Evolutionary conservation across 768 basidiomycete genomes (phyloP), one percentile per base, ranked within the genome.

Genomic region (Xerocomus potaroensis): DNA sequence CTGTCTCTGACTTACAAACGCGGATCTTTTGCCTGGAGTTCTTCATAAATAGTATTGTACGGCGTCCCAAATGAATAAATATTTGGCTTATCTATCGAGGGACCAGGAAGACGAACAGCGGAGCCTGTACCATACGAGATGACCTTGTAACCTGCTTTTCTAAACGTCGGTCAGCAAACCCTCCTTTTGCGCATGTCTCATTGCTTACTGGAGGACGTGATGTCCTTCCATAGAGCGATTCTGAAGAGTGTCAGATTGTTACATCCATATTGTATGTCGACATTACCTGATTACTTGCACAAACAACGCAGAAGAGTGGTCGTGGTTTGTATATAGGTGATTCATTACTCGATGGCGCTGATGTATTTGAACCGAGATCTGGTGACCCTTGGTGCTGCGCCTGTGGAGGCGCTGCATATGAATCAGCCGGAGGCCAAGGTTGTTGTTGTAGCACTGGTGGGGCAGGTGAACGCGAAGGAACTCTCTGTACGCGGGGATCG

Each of bases 181-280:
- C 5, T 1, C 8, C 35, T 18, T 30, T 12, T n/a, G 31, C 4
- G 12, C 32, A 38, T 24, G 15, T 18, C 26, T 1, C 7, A 48
- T 8, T 38, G 78, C 91, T 71, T 55, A 96, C 92, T 84, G 71
- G 43, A 98, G 68, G 12, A 94, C 91, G 60, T 81, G 78, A 61
- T 99, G 96, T 0, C 91, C 96, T 69, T 98, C 96, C 96, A 99
- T 99, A 1, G 93, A 95, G 39, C 94, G 84, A 63, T 96, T 96
- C 93, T 96, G 56, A 27, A 43, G 23, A 47, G 46, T 38, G 57
- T 55, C 31, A 60, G 53, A 49, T 37, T 23, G 26, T 47, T 49
- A 39, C 18, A 19, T 14, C 18, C 41, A 16, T 32, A 7, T 15
- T 16, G 6, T 41, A 22, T 36, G 41, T n/a, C 39, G 37, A 41